Evolutionary conservation across 805 yeast genomes (phyloP).

Genomic region (Starmerella floris): DNA sequence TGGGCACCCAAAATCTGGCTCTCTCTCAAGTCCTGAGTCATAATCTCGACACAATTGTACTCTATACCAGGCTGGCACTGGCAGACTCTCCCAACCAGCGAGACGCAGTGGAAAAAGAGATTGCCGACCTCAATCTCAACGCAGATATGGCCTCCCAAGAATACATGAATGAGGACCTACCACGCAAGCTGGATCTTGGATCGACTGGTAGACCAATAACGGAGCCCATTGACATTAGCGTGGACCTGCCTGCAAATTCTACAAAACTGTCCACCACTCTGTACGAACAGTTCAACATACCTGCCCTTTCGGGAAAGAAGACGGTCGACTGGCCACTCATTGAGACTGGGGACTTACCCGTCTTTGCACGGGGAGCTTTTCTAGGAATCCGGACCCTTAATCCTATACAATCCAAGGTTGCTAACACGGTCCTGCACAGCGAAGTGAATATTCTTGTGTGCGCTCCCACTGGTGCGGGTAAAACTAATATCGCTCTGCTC

Average conservation of each 20-base stretch:
- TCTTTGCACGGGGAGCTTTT: conserved; percentile 71
- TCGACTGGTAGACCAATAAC: conserved; percentile 64
- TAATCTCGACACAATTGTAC: conserved; percentile 41
- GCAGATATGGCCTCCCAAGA: not conserved
- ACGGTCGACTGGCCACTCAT: conserved; percentile 28
- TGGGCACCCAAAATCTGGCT: conserved; percentile 40
- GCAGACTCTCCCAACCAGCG: conserved; percentile 31
- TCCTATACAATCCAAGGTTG: conserved; percentile 71
- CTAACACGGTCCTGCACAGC: conserved; percentile 56
- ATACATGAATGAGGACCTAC: conserved; percentile 24
- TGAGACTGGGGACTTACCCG: conserved; percentile 51
- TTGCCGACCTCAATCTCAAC: conserved; percentile 7
- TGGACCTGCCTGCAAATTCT: conserved; percentile 72
- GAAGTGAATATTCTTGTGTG: conserved; percentile 70
- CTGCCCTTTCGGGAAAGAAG: conserved; percentile 47
- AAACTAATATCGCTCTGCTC: conserved; percentile 90
- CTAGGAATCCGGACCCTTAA: conserved; percentile 58
- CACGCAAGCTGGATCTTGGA: conserved; percentile 50
- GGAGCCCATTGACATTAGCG: conserved; percentile 49
- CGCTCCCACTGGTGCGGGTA: conserved; percentile 99
- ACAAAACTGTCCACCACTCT: conserved; percentile 55
- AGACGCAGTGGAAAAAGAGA: conserved; percentile 26
- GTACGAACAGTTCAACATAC: conserved; percentile 86
- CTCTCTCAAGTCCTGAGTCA: conserved; percentile 38
- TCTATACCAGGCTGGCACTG: conserved; percentile 38